A percentile compares a stretch with the other conserved stretches of the same genome.
phyloP scores from a whole-genome alignment of 1,284 basidiomycete genomes.

The Lentinula novae-zelandiae region DNA sequence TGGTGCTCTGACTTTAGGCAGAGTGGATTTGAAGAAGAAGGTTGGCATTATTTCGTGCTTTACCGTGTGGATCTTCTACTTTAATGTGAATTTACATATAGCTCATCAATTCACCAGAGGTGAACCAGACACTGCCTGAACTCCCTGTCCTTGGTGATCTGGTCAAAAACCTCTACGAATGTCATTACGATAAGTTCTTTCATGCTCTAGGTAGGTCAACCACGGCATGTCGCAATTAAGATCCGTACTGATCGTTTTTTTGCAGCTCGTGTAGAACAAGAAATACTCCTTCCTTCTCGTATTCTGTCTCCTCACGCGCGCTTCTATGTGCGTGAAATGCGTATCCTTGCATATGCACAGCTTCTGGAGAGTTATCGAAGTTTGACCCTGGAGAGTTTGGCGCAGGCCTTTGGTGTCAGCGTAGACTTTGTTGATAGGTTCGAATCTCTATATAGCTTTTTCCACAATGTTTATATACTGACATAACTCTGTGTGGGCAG shows the following conservation, averaged over 20 bases:
- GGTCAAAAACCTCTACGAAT: constrained; percentile 81
- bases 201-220: constrained; percentile 65
- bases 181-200: constrained; percentile 95
- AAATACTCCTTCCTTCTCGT: constrained; percentile 82
- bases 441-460: constrained; percentile 24
- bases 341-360: constrained; percentile 92
- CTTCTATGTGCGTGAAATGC: constrained; percentile 95
- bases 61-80: neutral
- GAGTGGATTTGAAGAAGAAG: constrained; percentile 93
- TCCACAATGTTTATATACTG: neutral
- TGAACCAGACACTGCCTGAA: constrained; percentile 70
- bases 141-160: constrained; percentile 68
- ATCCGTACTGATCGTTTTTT: neutral
- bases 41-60: constrained; percentile 31
- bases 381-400: constrained; percentile 86
- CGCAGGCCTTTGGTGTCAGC: constrained; percentile 87
- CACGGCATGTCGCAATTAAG: neutral
- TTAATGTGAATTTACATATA: neutral
- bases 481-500: constrained; percentile 40
- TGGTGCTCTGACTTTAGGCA: constrained; percentile 72
- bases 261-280: constrained; percentile 85
- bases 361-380: constrained; percentile 90
- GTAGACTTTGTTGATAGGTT: constrained; percentile 86
- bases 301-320: constrained; percentile 84
- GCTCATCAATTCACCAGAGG: constrained; percentile 50